Evolutionary conservation across 2,329 filamentous ascomycete species (phyloP), one percentile per base, ranked within the genome.

Genomic region (Trichoderma afroharzianum): DNA sequence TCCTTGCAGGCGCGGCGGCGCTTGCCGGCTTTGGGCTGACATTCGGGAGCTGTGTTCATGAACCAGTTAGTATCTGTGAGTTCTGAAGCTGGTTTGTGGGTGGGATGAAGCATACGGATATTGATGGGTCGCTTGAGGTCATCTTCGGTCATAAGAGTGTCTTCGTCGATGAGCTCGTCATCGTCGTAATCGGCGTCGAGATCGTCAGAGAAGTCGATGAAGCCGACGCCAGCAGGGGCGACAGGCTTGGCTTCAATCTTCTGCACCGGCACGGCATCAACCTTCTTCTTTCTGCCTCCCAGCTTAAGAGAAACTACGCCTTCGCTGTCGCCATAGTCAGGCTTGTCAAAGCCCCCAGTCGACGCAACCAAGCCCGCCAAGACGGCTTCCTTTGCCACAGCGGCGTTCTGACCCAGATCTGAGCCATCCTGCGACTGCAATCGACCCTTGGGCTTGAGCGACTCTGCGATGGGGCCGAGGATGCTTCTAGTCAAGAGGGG

Each of bases 1-100:
- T 99, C 96, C 83, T 99, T 98, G 87, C 96, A 99, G 71, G 96
- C 94, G 73, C 95, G 91, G 70, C 95, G 92, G 76, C 95, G 91
- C 85, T 97, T 97, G 72, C 93, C 94, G 58, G 91, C 87, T 83
- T 96, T 93, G 62, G 95, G 95, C 72, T 91, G 90, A 81, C 96
- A 99, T 80, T 97, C 93, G 30, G 91, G 88, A 67, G 96, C 95
- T 88, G 74, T 71, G 3, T 24, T 61, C 32, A 43, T 11, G 12
- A 36, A 36, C 0, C 3, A 47, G 33, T 61, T n/a, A 67, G 43
- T 33, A 15, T 33, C 28, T 53, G 12, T 79, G 76, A 24, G n/a
- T 18, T 32, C 39, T 55, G 28, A 57, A 32, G 55, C 26, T 32
- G 36, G 24, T n/a, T 8, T 55, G 30, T 36, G 24, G 36, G 9